A percentile compares a stretch with the other conserved stretches of the same genome.
These are phyloP conservation scores for Uncinocarpus reesii DNA, from an alignment of 2,329 filamentous ascomycete species.

Conservation along the genomic window DNA sequence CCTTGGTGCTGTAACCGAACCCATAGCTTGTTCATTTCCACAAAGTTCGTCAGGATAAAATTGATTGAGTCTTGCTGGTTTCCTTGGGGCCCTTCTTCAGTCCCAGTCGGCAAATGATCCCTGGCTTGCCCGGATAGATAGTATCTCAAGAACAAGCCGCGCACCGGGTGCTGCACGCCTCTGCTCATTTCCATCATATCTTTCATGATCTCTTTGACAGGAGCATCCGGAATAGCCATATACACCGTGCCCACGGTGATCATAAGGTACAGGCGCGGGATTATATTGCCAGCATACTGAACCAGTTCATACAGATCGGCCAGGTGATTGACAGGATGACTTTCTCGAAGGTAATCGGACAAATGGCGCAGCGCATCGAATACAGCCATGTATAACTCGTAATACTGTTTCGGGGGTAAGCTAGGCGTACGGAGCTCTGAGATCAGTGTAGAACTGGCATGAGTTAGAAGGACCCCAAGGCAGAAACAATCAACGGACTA, in stretches of 20 bases:
- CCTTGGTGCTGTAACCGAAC: slow-evolving; percentile 95
- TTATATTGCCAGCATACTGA: slow-evolving; percentile 95
- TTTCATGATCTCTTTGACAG: slow-evolving; percentile 99
- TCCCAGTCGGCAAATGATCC: slow-evolving; percentile 72
- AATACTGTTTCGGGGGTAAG: slow-evolving; percentile 98
- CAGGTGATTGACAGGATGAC: slow-evolving; percentile 93
- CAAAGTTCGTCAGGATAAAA: slow-evolving; percentile 96
- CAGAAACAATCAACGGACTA: background rate
- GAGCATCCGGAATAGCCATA: slow-evolving; percentile 96
- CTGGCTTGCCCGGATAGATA: slow-evolving; percentile 91
- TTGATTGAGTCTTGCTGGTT: slow-evolving; percentile 96
- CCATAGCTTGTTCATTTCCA: slow-evolving; percentile 99
- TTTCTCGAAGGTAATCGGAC: slow-evolving; percentile 91
- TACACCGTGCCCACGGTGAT: slow-evolving; percentile 98
- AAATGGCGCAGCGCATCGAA: slow-evolving; percentile 96
- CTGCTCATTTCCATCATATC: slow-evolving; percentile 99
- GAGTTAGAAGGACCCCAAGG: slow-evolving; percentile 3
- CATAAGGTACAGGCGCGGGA: slow-evolving; percentile 95
- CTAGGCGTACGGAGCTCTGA: slow-evolving; percentile 97
- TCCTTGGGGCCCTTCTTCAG: slow-evolving; percentile 82
- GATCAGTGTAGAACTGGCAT: slow-evolving; percentile 76
- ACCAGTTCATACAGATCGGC: slow-evolving; percentile 96
- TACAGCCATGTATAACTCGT: slow-evolving; percentile 98
- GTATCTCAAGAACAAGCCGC: slow-evolving; percentile 88
- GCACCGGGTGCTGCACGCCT: slow-evolving; percentile 91